Percentiles rank a stretch among this genome's conserved stretches.
phyloP scores from a whole-genome alignment of 495 filamentous ascomycete species.

The Penicillium cinerascens region DNA sequence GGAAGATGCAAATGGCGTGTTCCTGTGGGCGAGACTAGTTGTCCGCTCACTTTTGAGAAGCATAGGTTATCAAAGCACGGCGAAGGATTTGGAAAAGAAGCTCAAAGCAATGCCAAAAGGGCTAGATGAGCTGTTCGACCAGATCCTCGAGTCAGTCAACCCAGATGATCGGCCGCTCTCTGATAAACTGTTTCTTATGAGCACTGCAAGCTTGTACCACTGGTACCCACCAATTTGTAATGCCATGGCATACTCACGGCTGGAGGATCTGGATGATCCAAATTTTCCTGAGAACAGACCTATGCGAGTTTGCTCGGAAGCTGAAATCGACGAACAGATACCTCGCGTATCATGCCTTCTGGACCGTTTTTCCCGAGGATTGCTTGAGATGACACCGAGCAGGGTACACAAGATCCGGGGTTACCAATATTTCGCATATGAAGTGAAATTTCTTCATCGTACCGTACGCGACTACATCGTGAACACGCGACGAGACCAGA shows the following conservation, averaged over 20 bases:
- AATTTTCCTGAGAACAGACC: neutral
- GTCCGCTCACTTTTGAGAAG: neutral
- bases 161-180: neutral
- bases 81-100: neutral
- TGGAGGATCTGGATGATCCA: neutral
- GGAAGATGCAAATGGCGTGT: slow-evolving; percentile 35
- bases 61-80: neutral
- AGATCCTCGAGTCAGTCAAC: neutral
- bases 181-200: neutral
- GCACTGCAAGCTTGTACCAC: neutral
- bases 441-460: neutral
- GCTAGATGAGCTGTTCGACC: neutral
- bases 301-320: neutral
- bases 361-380: neutral
- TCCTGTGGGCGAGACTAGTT: slow-evolving; percentile 31
- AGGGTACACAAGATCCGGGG: neutral
- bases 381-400: neutral
- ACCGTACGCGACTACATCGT: neutral
- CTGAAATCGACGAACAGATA: neutral
- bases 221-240: neutral
- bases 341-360: neutral
- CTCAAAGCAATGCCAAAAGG: neutral
- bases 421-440: neutral
- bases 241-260: neutral
- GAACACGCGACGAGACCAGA: neutral